Evolutionary conservation across 2,329 filamentous ascomycete species (phyloP).

Genomic region (Ophiostoma ulmi): DNA sequence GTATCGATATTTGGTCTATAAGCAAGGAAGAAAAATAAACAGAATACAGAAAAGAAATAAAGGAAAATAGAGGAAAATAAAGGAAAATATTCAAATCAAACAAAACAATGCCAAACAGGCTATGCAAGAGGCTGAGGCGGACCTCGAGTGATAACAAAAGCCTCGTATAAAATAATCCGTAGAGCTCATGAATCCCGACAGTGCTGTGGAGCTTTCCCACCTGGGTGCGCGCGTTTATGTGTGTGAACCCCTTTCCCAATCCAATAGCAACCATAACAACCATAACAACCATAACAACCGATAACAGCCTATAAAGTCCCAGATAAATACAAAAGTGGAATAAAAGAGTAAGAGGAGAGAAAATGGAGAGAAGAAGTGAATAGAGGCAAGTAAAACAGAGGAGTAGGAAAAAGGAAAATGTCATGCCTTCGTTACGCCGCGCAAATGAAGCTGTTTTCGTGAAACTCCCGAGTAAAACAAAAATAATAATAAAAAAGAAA

Average conservation of each 20-base stretch:
- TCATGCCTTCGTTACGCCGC: slow-evolving; percentile 18
- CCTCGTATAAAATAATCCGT: slow-evolving; percentile 2
- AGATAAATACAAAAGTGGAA: slow-evolving; percentile 9
- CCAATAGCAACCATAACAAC: slow-evolving; percentile 10
- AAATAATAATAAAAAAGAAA: neutral
- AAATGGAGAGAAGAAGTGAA: neutral
- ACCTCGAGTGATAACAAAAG: neutral
- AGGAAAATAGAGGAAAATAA: neutral
- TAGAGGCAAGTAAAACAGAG: neutral
- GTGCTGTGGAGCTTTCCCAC: slow-evolving; percentile 8
- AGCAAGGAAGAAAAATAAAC: neutral
- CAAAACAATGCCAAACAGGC: neutral
- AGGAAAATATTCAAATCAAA: neutral
- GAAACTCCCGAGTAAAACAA: neutral
- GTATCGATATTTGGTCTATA: neutral
- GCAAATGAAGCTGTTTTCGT: slow-evolving; percentile 11
- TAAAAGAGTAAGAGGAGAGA: neutral
- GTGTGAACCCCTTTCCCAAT: slow-evolving; percentile 13
- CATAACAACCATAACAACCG: slow-evolving; percentile 5
- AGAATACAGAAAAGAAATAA: neutral
- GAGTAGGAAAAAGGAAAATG: neutral
- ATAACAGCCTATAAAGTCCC: slow-evolving; percentile 6
- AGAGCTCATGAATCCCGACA: neutral
- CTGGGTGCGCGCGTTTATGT: slow-evolving; percentile 13
- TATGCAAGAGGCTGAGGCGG: slow-evolving; percentile 6